Percentiles rank a stretch among this genome's conserved stretches.
Conservation (phyloP, 441 rosid genomes). For the Metrosideros polymorpha region DNA sequence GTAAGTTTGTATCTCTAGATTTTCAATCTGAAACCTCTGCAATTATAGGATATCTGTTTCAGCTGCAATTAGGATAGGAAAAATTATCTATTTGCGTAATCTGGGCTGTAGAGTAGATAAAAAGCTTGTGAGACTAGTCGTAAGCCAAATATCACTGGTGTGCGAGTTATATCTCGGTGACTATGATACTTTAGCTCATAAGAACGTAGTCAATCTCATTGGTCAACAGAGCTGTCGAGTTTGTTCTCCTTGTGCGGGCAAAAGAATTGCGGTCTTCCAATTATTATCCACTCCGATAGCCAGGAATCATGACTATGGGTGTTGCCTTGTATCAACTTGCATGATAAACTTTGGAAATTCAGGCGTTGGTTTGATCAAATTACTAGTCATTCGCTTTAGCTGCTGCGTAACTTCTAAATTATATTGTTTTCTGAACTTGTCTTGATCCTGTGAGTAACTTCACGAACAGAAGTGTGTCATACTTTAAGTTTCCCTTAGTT, state of each 20-base stretch:
- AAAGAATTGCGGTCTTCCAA: neutral
- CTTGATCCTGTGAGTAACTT: neutral
- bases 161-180: neutral
- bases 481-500: neutral
- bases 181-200: neutral
- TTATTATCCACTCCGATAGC: neutral
- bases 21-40: neutral
- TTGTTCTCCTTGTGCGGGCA: neutral
- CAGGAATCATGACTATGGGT: neutral
- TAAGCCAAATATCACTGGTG: neutral
- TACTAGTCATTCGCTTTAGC: neutral
- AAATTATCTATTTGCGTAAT: neutral
- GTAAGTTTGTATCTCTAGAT: constrained; percentile 31
- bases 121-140: neutral
- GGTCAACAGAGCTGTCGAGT: neutral
- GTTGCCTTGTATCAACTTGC: neutral
- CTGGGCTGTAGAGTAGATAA: neutral
- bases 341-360: neutral
- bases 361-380: neutral
- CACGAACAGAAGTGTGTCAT: neutral
- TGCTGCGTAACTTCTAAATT: neutral
- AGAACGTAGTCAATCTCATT: neutral
- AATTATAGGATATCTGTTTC: neutral
- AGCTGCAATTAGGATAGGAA: neutral
- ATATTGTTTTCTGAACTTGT: neutral